Conservation (phyloP, 805 yeast species). For the Ogataea degrootiae region DNA sequence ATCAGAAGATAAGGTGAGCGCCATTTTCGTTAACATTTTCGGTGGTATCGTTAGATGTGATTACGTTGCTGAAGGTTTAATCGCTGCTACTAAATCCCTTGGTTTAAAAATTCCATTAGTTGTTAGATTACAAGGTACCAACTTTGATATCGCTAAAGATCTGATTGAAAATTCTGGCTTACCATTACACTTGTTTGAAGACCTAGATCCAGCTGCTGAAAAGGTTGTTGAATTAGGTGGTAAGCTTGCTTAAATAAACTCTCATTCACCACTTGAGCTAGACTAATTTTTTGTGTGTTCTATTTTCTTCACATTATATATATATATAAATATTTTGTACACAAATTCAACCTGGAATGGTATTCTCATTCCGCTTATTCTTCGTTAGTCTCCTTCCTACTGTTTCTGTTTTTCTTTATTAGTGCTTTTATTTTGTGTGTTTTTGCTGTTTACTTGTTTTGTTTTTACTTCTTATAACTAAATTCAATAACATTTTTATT, state of each 20-base stretch:
- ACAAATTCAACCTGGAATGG: too few relatives aligned
- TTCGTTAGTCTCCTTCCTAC: too few relatives aligned
- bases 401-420: too few relatives aligned
- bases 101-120: conserved; percentile 90
- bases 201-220: conserved; percentile 96
- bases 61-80: conserved; percentile 95
- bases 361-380: too few relatives aligned
- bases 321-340: too few relatives aligned
- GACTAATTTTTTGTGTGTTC: too few relatives aligned
- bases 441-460: too few relatives aligned
- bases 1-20: conserved; percentile 82
- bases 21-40: conserved; percentile 96
- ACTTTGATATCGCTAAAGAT: conserved; percentile 82
- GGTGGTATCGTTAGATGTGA: conserved; percentile 99
- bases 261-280: background rate
- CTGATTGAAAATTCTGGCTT: conserved; percentile 85
- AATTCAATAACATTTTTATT: too few relatives aligned
- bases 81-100: conserved; percentile 90
- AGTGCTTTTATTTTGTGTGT: too few relatives aligned
- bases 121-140: conserved; percentile 98
- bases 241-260: conserved; percentile 1
- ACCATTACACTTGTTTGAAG: conserved; percentile 86
- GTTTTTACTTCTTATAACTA: too few relatives aligned
- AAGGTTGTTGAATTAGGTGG: conserved; percentile 72
- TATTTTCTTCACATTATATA: too few relatives aligned